Evolutionary conservation across 116 monocot species (phyloP).

Genomic region (Zostera marina): DNA sequence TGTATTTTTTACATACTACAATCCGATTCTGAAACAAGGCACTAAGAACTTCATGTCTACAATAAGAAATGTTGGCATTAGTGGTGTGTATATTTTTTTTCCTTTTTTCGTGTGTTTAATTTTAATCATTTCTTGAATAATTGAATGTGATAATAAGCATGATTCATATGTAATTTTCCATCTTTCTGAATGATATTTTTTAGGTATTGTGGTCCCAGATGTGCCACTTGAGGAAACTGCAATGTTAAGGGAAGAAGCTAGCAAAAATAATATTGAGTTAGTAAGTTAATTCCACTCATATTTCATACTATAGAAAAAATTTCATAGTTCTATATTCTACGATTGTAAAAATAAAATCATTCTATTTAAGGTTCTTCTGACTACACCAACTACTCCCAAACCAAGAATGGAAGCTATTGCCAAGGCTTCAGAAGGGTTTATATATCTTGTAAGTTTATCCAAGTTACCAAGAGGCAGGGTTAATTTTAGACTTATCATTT

Average conservation of each 20-base stretch:
- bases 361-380: conserved; percentile 50
- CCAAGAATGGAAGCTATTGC: conserved; percentile 77
- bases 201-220: conserved; percentile 75
- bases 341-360: neutral
- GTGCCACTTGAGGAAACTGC: conserved; percentile 64
- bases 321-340: neutral
- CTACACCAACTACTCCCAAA: conserved; percentile 75
- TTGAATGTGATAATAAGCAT: no score
- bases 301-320: neutral
- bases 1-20: conserved; percentile 83
- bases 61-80: conserved; percentile 61
- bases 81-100: conserved; percentile 24
- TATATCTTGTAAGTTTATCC: conserved; percentile 62
- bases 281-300: conserved; percentile 15
- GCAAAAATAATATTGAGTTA: conserved; percentile 44
- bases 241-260: conserved; percentile 41
- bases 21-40: conserved; percentile 80
- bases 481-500: neutral
- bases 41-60: conserved; percentile 57
- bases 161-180: neutral
- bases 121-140: neutral
- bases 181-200: conserved; percentile 4
- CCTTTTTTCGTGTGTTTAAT: neutral
- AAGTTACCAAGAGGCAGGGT: neutral
- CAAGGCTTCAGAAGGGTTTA: conserved; percentile 90